Evolutionary conservation across 345 rosid species (phyloP).

Genomic region (Physaria fendleri): DNA sequence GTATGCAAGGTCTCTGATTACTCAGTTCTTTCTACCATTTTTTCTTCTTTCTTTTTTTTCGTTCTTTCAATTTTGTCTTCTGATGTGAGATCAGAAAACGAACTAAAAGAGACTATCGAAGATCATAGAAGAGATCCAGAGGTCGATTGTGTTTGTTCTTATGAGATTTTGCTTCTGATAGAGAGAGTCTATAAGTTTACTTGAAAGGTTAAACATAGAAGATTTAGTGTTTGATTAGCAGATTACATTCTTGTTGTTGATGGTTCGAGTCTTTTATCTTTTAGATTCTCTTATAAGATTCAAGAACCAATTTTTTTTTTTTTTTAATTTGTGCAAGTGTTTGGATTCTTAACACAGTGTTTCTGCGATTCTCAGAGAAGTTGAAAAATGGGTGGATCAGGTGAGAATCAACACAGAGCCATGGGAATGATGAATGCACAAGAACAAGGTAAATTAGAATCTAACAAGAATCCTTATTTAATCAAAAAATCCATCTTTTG

Average conservation of each 20-base stretch:
- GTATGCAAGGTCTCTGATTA: conserved; percentile 27
- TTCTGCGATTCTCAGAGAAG: conserved; percentile 1
- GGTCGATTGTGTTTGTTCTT: neutral
- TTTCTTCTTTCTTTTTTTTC: neutral
- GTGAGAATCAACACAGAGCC: conserved; percentile 70
- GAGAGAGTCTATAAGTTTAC: too few relatives aligned
- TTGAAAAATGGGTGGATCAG: conserved; percentile 65
- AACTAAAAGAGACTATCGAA: conserved; percentile 12
- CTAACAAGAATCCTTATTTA: neutral
- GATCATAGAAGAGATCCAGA: conserved; percentile 1
- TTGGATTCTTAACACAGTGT: neutral
- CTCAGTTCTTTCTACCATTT: neutral
- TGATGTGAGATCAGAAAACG: conserved; percentile 3
- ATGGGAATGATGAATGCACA: conserved; percentile 44
- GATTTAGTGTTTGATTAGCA: conserved; percentile 21
- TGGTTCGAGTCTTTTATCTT: conserved; percentile 21
- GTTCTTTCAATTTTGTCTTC: neutral
- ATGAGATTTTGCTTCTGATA: conserved; percentile 31
- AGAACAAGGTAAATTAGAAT: conserved; percentile 45
- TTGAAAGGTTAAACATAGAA: conserved; percentile 6
- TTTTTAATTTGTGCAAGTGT: neutral
- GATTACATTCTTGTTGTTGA: conserved; percentile 27
- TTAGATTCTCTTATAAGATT: neutral
- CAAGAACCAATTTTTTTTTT: conserved; percentile 1
- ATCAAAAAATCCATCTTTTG: neutral